Conservation (phyloP, 345 rosid species). For the Syzygium aqueum region DNA sequence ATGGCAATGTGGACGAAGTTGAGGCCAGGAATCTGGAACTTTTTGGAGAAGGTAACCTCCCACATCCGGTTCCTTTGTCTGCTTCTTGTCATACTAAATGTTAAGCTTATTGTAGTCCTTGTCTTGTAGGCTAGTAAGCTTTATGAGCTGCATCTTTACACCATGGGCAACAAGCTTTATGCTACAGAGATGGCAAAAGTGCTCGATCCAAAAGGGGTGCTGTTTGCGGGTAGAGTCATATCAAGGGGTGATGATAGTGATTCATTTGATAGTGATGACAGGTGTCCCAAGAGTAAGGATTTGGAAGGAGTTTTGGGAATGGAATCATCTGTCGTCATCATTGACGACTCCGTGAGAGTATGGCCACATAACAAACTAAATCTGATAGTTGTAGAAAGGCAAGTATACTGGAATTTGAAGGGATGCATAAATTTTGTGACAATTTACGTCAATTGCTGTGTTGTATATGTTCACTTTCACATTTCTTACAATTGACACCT, state of each 20-base stretch:
- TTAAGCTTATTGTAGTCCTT: neutral
- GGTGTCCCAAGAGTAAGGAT: constrained; percentile 94
- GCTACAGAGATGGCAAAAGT: constrained; percentile 99
- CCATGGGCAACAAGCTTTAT: constrained; percentile 98
- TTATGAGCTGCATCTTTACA: constrained; percentile 90
- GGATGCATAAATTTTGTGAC: neutral
- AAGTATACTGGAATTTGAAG: neutral
- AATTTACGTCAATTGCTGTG: neutral
- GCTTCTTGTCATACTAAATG: neutral
- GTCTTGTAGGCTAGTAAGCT: constrained; percentile 76
- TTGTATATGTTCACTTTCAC: neutral
- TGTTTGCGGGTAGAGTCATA: constrained; percentile 92
- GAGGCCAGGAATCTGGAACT: constrained; percentile 97
- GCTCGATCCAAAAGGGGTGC: constrained; percentile 80
- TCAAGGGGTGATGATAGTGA: constrained; percentile 97
- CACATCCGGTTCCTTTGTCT: neutral
- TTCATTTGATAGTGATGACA: constrained; percentile 71
- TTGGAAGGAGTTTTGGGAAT: constrained; percentile 97
- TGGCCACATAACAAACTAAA: constrained; percentile 96
- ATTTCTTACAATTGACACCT: neutral
- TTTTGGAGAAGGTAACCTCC: constrained; percentile 67
- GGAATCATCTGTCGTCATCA: constrained; percentile 93
- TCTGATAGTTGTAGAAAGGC: constrained; percentile 94
- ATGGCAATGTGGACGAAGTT: constrained; percentile 99
- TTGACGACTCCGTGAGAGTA: constrained; percentile 94